These are phyloP conservation scores for Jasminum sambac DNA, from an alignment of 257 asterid genomes.

Conservation along the genomic window DNA sequence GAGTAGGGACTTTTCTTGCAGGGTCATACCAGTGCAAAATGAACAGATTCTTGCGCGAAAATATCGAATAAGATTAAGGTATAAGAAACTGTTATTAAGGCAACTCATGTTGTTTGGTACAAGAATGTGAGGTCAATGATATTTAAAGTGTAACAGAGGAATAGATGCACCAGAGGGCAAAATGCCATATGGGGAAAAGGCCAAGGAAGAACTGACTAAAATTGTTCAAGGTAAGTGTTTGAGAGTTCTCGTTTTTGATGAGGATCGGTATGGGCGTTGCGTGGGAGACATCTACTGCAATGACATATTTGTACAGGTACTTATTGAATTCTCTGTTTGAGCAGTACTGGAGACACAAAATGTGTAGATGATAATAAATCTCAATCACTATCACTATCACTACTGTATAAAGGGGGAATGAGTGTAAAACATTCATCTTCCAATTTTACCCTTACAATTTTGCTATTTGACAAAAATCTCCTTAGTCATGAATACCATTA, in stretches of 20 bases:
- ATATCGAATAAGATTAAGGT: slow-evolving; percentile 90
- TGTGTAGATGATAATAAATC: too few relatives aligned
- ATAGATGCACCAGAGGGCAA: slow-evolving; percentile 88
- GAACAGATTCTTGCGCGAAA: slow-evolving; percentile 81
- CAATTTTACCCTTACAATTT: too few relatives aligned
- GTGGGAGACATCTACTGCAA: slow-evolving; percentile 91
- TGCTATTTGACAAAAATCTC: too few relatives aligned
- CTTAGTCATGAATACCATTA: too few relatives aligned
- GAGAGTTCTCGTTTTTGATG: slow-evolving; percentile 60
- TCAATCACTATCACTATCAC: too few relatives aligned
- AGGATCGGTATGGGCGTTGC: slow-evolving; percentile 79
- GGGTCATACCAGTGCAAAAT: slow-evolving; percentile 56
- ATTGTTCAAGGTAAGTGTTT: slow-evolving; percentile 68
- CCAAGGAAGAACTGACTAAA: slow-evolving; percentile 71
- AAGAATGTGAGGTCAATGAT: background rate
- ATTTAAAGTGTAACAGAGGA: slow-evolving; percentile 53
- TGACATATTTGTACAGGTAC: slow-evolving; percentile 87
- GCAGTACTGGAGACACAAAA: too few relatives aligned
- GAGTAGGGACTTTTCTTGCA: slow-evolving; percentile 32
- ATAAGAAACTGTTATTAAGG: slow-evolving; percentile 13
- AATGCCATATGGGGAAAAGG: slow-evolving; percentile 84
- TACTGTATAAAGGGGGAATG: too few relatives aligned
- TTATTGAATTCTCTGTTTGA: too few relatives aligned
- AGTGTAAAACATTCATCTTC: too few relatives aligned
- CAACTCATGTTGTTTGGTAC: background rate